Evolutionary conservation across 2,329 filamentous ascomycete species (phyloP).

Genomic region (Metarhizium guizhouense): DNA sequence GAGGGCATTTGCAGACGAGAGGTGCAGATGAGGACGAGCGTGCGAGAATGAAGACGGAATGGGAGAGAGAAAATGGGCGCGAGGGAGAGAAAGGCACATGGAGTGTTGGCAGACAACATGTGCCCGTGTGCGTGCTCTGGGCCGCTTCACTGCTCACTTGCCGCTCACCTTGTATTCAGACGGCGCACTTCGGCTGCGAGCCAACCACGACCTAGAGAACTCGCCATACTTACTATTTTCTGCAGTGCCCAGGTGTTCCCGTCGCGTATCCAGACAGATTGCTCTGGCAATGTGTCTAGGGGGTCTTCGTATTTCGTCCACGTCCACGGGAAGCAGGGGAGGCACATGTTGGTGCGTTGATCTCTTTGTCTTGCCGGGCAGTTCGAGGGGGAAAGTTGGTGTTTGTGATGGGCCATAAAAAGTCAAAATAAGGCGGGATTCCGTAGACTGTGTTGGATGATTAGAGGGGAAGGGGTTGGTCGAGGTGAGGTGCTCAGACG

Average conservation of each 20-base stretch:
- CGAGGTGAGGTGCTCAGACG: not conserved
- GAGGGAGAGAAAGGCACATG: not conserved
- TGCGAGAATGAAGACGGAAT: not conserved
- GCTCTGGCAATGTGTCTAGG: conserved; percentile 26
- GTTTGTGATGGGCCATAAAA: not conserved
- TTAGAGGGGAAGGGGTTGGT: not conserved
- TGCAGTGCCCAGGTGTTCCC: conserved; percentile 28
- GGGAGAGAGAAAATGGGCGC: not conserved
- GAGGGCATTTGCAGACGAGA: not conserved
- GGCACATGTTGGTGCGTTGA: conserved; percentile 33
- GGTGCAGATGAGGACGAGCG: not conserved
- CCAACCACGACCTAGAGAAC: not conserved
- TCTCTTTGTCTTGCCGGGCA: not conserved
- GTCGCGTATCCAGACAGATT: conserved; percentile 33
- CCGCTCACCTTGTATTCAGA: conserved; percentile 4
- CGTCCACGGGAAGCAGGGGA: conserved; percentile 43
- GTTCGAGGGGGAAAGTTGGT: not conserved
- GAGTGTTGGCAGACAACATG: not conserved
- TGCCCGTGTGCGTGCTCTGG: not conserved
- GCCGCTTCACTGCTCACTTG: conserved; percentile 5
- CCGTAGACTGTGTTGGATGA: not conserved
- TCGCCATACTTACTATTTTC: conserved; percentile 25
- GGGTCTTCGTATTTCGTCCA: conserved; percentile 38
- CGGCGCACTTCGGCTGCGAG: not conserved
- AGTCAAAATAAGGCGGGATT: not conserved